Base-by-base conservation (phyloP, 495 filamentous ascomycete species). In the Penicillium longicatenatum region DNA sequence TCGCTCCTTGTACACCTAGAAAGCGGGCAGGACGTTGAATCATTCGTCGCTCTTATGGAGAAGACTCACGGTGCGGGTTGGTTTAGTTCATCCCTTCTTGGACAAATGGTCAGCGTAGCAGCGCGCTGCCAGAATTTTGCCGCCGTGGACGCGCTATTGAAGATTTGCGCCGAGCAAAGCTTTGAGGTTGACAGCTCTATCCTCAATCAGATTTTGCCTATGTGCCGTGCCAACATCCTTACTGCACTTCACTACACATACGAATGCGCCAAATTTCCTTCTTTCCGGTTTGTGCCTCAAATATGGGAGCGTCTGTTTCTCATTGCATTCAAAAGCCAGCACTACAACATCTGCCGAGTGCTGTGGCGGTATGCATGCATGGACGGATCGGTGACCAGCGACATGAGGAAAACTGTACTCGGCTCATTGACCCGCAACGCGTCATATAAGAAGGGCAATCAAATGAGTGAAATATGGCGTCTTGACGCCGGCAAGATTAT, bases 321-420 rank as follows among this genome's bases (percentile, higher is more conserved):
- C 17, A 65, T 65, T 22, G 77, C 79, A 6, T 80, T 68, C 65
- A 69, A 65, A 16, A 58, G 54, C 44, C 65, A 59, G 14, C 52
- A 65, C 44, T 72, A 72, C 57, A 83, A 82, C 52, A 64, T 74
- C 12, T 76, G 74, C 50, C 72, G 76, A 2, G 76, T 81, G 4
- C 43, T 82, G 12, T 83, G 80, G 80, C 64, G 67, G 43, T 77
- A 77, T 63, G 76, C 80, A 7, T 81, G 79, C 58, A 67, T 80
- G 63, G 33, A 70, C n/a, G 59, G 64, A 2, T 17, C 20, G n/a
- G 69, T 73, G 20, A 76, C 66, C 39, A 52, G 55, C 42, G 52
- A 63, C 2, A 80, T 79, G 74, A 61, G 55, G 29, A 62, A 69
- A n/a, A 48, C 59, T 11, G 64, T 77, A 10, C 39, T 67, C 29